These are phyloP conservation scores for Pythium chondricola DNA, from an alignment of 352 stramenopile genomes.

Conservation along the genomic window DNA sequence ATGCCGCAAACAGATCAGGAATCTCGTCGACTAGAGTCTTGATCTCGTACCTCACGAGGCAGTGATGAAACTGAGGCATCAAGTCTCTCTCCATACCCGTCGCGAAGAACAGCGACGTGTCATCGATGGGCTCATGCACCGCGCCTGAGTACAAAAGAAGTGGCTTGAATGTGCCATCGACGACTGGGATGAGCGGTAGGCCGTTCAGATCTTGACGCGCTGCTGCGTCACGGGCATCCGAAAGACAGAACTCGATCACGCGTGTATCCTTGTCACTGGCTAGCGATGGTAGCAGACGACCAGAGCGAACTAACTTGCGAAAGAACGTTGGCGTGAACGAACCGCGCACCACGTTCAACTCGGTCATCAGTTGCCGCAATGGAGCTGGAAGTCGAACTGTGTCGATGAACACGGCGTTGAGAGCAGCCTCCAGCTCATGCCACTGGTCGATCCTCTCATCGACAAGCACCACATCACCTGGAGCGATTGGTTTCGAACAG, in stretches of 20 bases:
- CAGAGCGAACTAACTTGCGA: constrained; percentile 8
- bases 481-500: constrained; percentile 6
- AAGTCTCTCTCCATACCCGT: constrained; percentile 6
- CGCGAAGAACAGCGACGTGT: constrained; percentile 8
- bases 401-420: constrained; percentile 15
- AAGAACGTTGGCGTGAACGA: constrained; percentile 17
- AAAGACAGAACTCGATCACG: constrained; percentile 17
- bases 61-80: constrained; percentile 1
- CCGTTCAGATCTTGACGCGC: constrained; percentile 8
- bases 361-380: constrained; percentile 7
- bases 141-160: neutral
- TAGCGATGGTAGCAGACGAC: constrained; percentile 10
- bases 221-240: constrained; percentile 3
- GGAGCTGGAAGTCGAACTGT: constrained; percentile 9
- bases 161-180: constrained; percentile 8
- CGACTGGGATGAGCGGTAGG: constrained; percentile 6
- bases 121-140: neutral
- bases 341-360: constrained; percentile 6
- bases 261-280: neutral
- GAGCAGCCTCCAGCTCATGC: constrained; percentile 10
- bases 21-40: constrained; percentile 7
- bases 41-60: constrained; percentile 7
- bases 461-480: constrained; percentile 9
- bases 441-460: constrained; percentile 13
- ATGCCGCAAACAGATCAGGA: neutral